Percentiles rank a stretch among this genome's conserved stretches.
Conservation (phyloP, 2,329 filamentous ascomycete genomes). For the Pseudogymnoascus sp. region DNA sequence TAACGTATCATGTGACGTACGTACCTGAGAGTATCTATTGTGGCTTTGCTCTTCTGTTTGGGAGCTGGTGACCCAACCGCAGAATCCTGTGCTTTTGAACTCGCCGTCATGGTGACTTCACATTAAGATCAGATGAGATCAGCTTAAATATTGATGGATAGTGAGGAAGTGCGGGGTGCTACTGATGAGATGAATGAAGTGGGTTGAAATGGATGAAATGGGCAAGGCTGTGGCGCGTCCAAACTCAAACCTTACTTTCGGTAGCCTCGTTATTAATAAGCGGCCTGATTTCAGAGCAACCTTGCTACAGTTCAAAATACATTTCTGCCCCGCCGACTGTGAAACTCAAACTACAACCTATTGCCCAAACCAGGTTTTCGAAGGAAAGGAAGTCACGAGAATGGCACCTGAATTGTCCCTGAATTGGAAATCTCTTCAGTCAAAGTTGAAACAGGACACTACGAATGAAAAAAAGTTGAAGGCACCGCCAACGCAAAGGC, state of each 20-base stretch:
- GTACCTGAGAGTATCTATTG: conserved; percentile 72
- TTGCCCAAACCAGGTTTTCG: background rate
- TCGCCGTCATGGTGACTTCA: conserved; percentile 44
- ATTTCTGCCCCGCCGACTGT: background rate
- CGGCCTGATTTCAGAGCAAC: background rate
- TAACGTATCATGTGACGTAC: conserved; percentile 38
- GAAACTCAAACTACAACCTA: background rate
- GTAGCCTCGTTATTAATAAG: conserved; percentile 4
- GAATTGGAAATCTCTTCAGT: conserved; percentile 75
- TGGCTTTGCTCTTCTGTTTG: conserved; percentile 70
- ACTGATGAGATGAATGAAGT: conserved; percentile 1
- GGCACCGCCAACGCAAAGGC: conserved; percentile 23
- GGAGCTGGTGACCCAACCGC: conserved; percentile 49
- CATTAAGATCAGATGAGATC: conserved; percentile 10
- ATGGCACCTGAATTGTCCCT: conserved; percentile 43
- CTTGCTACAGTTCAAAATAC: background rate
- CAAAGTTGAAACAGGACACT: conserved; percentile 41
- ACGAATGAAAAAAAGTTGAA: conserved; percentile 27
- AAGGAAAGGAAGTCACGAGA: conserved; percentile 10
- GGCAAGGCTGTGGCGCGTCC: background rate
- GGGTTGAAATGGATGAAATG: background rate
- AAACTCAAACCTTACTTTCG: background rate
- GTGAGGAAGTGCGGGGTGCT: background rate
- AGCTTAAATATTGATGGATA: conserved; percentile 3
- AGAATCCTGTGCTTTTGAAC: conserved; percentile 41